phyloP scores from a whole-genome alignment of 73 alveolate species.

The Blepharisma stoltei region DNA sequence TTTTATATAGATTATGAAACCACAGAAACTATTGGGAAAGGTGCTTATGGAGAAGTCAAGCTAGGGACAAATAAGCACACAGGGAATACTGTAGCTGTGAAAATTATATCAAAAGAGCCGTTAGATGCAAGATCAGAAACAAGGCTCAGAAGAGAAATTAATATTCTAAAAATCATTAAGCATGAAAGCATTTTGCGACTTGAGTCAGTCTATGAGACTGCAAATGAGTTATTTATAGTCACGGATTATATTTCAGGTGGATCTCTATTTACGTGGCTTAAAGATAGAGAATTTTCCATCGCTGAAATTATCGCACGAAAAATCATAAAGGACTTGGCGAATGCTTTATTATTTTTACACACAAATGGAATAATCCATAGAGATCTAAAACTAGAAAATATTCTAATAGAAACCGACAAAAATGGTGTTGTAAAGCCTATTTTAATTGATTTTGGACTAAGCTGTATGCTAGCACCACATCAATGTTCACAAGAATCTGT shows the following conservation, averaged over 20 bases:
- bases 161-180: constrained; percentile 81
- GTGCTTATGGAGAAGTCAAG: constrained; percentile 82
- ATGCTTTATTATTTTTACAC: constrained; percentile 70
- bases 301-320: constrained; percentile 60
- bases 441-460: constrained; percentile 30
- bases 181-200: constrained; percentile 83
- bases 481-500: constrained; percentile 32
- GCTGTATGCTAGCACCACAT: constrained; percentile 38
- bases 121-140: constrained; percentile 14
- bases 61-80: constrained; percentile 47
- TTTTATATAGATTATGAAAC: constrained; percentile 32
- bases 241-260: constrained; percentile 81
- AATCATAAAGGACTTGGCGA: constrained; percentile 64
- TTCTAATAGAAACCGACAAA: constrained; percentile 48
- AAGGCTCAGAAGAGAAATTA: constrained; percentile 64
- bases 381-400: constrained; percentile 89
- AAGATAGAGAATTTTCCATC: constrained; percentile 34
- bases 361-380: constrained; percentile 75
- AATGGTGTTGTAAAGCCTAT: neutral
- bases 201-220: constrained; percentile 77
- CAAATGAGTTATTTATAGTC: constrained; percentile 63
- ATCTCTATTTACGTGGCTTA: constrained; percentile 19
- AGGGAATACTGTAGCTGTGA: constrained; percentile 44
- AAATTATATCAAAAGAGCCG: constrained; percentile 40
- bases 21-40: constrained; percentile 69